Conservation (phyloP, 2,329 filamentous ascomycete genomes). For the Colletotrichum coccodes region DNA sequence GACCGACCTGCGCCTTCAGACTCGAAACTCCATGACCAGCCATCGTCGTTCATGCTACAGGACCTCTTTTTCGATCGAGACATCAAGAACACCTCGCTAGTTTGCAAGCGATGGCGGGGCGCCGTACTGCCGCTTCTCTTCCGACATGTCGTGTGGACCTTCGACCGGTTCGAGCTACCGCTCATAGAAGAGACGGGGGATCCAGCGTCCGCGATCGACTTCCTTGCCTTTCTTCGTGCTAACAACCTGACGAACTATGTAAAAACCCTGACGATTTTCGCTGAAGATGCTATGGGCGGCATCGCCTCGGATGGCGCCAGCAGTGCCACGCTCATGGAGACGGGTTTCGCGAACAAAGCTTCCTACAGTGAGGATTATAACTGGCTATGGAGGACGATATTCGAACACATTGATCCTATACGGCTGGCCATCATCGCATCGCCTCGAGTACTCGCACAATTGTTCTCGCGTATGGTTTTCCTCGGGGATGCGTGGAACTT, state of each 20-base stretch:
- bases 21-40: constrained; percentile 59
- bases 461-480: constrained; percentile 67
- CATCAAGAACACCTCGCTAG: constrained; percentile 67
- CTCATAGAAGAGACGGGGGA: constrained; percentile 38
- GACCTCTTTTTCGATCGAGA: constrained; percentile 41
- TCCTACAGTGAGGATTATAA: constrained; percentile 41
- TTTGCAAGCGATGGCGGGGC: constrained; percentile 63
- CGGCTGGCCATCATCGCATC: constrained; percentile 69
- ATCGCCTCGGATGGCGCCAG: constrained; percentile 13
- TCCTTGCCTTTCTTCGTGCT: constrained; percentile 51
- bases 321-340: constrained; percentile 21
- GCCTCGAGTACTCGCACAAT: constrained; percentile 68
- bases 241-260: constrained; percentile 52
- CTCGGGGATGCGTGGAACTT: constrained; percentile 72
- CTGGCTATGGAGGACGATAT: constrained; percentile 66
- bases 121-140: constrained; percentile 67
- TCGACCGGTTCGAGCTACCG: constrained; percentile 44
- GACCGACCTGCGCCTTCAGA: constrained; percentile 60
- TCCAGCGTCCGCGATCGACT: constrained; percentile 40
- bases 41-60: constrained; percentile 52
- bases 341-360: constrained; percentile 22
- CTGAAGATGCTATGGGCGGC: constrained; percentile 37
- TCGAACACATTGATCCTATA: constrained; percentile 62
- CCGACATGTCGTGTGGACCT: constrained; percentile 58
- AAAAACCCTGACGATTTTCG: constrained; percentile 51